phyloP scores from a whole-genome alignment of 805 yeast genomes.

The Nakazawaea laoshanensis region DNA sequence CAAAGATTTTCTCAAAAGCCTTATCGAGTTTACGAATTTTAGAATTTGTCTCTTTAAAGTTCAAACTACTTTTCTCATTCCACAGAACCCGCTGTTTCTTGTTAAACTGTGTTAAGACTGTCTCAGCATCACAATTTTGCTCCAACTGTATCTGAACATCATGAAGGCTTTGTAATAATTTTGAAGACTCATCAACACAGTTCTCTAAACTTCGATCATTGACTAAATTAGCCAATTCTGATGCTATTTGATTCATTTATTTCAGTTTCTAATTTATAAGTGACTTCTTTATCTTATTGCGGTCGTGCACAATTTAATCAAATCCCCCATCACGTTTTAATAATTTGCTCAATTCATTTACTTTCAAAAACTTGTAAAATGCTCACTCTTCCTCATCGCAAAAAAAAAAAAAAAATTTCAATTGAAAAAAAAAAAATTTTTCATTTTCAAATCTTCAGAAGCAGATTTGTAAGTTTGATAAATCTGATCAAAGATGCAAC shows the following conservation, averaged over 20 bases:
- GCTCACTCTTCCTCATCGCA: neutral
- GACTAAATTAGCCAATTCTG: too few relatives aligned
- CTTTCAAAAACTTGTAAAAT: too few relatives aligned
- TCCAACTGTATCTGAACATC: conserved; percentile 1
- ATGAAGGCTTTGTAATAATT: neutral
- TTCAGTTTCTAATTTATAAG: too few relatives aligned
- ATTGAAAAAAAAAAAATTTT: too few relatives aligned
- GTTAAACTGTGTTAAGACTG: neutral
- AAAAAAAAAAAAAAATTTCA: neutral
- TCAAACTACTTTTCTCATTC: conserved; percentile 22
- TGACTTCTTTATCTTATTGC: too few relatives aligned
- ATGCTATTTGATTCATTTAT: too few relatives aligned
- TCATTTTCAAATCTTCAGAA: neutral
- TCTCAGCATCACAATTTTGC: neutral
- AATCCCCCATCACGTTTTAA: too few relatives aligned
- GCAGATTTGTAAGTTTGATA: neutral
- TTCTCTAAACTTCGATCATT: too few relatives aligned
- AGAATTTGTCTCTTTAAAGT: conserved; percentile 18
- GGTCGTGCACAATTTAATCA: too few relatives aligned
- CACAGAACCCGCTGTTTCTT: conserved; percentile 4
- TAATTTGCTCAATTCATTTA: too few relatives aligned
- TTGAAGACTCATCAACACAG: neutral
- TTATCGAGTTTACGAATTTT: conserved; percentile 18
- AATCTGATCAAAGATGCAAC: conserved; percentile 65
- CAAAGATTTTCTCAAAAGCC: conserved; percentile 19